Evolutionary conservation across 2,329 filamentous ascomycete species (phyloP).

Genomic region (Neonectria sp.): DNA sequence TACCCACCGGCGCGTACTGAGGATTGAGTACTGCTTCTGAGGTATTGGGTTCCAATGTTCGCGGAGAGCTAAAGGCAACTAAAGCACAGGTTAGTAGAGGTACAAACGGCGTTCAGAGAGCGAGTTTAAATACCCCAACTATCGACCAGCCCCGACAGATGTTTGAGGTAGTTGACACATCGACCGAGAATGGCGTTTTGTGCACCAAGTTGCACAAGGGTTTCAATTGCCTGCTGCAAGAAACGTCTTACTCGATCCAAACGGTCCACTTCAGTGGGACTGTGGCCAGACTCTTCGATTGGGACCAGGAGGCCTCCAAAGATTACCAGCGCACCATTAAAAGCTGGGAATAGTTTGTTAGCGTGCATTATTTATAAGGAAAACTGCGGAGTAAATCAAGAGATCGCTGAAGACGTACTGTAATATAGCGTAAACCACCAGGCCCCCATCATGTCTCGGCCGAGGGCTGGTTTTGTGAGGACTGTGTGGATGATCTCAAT

Average conservation of each 20-base stretch:
- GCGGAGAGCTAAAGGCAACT: background rate
- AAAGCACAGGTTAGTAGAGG: background rate
- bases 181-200: constrained; percentile 17
- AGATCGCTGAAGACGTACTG: constrained; percentile 6
- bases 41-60: background rate
- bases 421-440: constrained; percentile 43
- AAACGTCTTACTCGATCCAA: background rate
- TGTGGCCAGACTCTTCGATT: background rate
- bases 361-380: no score
- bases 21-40: background rate
- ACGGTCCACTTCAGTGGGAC: background rate
- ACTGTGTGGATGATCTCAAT: constrained; percentile 29
- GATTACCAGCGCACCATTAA: constrained; percentile 31
- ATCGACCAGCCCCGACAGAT: constrained; percentile 8
- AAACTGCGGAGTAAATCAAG: no score
- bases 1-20: background rate
- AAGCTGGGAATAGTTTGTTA: background rate
- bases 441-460: constrained; percentile 26
- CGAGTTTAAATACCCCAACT: constrained; percentile 4
- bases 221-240: constrained; percentile 11
- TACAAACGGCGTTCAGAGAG: background rate
- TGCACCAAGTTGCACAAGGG: constrained; percentile 10
- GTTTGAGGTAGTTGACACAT: constrained; percentile 18
- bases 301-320: constrained; percentile 31
- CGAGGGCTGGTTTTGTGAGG: constrained; percentile 20